These are phyloP conservation scores for Penicillium hesseltinei DNA, from an alignment of 2,329 filamentous ascomycete genomes.

Conservation along the genomic window DNA sequence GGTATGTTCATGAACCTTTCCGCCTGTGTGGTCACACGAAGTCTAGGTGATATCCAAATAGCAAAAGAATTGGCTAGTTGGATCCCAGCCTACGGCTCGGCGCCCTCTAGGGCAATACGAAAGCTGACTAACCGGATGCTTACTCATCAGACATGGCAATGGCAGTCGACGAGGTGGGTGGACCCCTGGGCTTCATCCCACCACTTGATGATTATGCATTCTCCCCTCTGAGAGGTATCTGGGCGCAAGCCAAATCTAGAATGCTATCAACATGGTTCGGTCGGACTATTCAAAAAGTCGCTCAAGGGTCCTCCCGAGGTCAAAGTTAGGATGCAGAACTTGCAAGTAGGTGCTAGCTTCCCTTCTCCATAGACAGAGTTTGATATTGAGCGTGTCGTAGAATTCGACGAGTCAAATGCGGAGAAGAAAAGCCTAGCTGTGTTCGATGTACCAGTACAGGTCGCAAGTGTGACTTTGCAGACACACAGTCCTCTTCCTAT, in stretches of 20 bases:
- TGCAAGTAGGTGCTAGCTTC: constrained; percentile 30
- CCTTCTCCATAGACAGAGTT: neutral
- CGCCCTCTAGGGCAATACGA: neutral
- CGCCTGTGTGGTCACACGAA: neutral
- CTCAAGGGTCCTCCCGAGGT: constrained; percentile 16
- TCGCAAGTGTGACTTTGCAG: constrained; percentile 35
- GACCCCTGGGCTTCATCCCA: neutral
- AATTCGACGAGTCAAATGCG: constrained; percentile 36
- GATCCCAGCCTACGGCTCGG: neutral
- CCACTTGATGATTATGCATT: neutral
- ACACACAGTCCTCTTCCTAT: neutral
- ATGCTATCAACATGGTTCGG: constrained; percentile 1
- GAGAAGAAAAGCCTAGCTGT: constrained; percentile 35
- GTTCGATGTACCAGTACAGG: constrained; percentile 31
- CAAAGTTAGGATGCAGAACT: constrained; percentile 31
- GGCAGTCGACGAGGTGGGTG: neutral
- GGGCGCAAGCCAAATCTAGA: neutral
- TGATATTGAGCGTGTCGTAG: constrained; percentile 17
- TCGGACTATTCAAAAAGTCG: neutral
- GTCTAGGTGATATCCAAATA: neutral
- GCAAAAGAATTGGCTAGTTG: neutral
- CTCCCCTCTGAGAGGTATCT: neutral
- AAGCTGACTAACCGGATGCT: neutral
- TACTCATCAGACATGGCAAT: neutral
- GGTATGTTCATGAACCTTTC: neutral